phyloP scores from a whole-genome alignment of 1,284 basidiomycete species.

The Blastosporella zonata region DNA sequence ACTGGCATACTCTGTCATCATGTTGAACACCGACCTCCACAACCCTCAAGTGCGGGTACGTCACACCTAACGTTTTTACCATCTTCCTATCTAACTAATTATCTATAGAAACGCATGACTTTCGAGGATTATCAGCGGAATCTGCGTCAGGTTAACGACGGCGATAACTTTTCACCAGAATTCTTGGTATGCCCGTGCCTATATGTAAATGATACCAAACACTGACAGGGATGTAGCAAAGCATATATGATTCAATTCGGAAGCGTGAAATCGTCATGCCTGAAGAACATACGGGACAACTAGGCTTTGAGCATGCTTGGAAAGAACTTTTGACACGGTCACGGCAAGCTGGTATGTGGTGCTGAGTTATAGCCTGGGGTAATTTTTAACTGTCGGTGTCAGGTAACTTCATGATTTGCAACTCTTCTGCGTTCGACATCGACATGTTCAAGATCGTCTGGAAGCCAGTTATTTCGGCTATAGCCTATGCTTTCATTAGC shows the following conservation, averaged over 20 bases:
- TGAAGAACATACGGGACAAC: conserved; percentile 94
- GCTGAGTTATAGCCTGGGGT: conserved; percentile 1
- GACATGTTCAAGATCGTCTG: conserved; percentile 93
- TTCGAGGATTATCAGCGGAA: conserved; percentile 94
- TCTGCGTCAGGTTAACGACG: conserved; percentile 90
- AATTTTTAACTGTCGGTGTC: conserved; percentile 5
- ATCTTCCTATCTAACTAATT: conserved; percentile 10
- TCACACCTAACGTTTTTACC: conserved; percentile 28
- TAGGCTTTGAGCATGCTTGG: conserved; percentile 99
- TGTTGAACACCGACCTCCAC: conserved; percentile 98
- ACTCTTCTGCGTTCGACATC: conserved; percentile 79
- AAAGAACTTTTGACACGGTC: conserved; percentile 89
- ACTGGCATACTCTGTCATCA: conserved; percentile 92
- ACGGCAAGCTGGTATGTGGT: conserved; percentile 65
- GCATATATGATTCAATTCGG: conserved; percentile 92
- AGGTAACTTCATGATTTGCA: conserved; percentile 81
- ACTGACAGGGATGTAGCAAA: conserved; percentile 49
- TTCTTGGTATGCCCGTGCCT: conserved; percentile 61
- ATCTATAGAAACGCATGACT: conserved; percentile 86
- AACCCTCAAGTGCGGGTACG: conserved; percentile 92
- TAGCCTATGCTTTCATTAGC: conserved; percentile 91
- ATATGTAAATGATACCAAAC: background rate
- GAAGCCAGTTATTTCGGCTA: conserved; percentile 89
- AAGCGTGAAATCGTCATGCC: conserved; percentile 97
- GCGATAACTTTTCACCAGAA: conserved; percentile 79